Percentiles rank a stretch among this genome's conserved stretches.
Evolutionary conservation across 1,284 basidiomycete genomes (phyloP).

Genomic region (Pseudozyma sp.): DNA sequence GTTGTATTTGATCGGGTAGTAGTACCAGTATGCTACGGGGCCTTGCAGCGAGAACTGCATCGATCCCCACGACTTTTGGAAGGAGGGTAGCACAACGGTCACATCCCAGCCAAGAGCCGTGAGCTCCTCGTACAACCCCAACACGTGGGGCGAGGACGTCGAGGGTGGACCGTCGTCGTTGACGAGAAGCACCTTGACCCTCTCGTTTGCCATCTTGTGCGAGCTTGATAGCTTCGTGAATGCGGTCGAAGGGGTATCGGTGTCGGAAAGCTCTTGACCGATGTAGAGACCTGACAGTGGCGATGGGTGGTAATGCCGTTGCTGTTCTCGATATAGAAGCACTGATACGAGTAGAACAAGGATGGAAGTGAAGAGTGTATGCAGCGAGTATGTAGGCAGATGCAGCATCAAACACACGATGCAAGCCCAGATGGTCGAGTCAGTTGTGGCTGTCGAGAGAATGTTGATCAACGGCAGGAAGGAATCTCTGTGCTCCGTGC

Average conservation of each 20-base stretch:
- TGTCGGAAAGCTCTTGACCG: slow-evolving; percentile 32
- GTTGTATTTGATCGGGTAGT: slow-evolving; percentile 63
- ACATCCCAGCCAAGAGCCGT: slow-evolving; percentile 60
- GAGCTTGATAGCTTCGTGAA: neutral
- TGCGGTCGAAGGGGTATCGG: neutral
- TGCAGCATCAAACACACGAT: slow-evolving; percentile 10
- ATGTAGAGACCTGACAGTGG: slow-evolving; percentile 16
- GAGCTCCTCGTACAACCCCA: slow-evolving; percentile 59
- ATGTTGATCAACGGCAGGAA: neutral
- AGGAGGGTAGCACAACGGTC: slow-evolving; percentile 63
- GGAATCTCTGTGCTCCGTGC: no score
- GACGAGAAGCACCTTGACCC: slow-evolving; percentile 57
- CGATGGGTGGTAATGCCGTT: neutral
- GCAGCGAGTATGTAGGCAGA: slow-evolving; percentile 14
- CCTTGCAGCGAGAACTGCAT: slow-evolving; percentile 59
- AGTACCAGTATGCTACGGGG: slow-evolving; percentile 65
- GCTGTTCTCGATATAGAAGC: slow-evolving; percentile 25
- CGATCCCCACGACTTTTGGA: slow-evolving; percentile 61
- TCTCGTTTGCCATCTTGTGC: slow-evolving; percentile 6
- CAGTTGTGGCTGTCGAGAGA: neutral
- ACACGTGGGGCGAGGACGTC: slow-evolving; percentile 60
- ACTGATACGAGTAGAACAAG: slow-evolving; percentile 31
- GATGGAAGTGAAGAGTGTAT: slow-evolving; percentile 28
- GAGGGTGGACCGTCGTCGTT: slow-evolving; percentile 67
- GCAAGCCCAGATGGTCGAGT: neutral